Percentiles rank a stretch among this genome's conserved stretches.
phyloP scores from a whole-genome alignment of 2,329 filamentous ascomycete genomes.

The Chaetothyriales sp. region DNA sequence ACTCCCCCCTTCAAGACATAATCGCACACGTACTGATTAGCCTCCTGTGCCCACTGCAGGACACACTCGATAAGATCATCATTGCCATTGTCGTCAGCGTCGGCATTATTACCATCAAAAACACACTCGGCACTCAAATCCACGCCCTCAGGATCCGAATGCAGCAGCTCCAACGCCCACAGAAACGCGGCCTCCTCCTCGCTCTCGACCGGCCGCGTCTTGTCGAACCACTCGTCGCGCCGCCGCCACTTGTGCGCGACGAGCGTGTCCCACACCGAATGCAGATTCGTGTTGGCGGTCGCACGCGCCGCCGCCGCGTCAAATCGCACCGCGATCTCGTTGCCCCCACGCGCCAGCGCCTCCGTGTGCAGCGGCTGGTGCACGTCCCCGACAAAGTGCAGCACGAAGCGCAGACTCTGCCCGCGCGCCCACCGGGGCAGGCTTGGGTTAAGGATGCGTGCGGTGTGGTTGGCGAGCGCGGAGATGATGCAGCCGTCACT shows the following conservation, averaged over 20 bases:
- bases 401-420: constrained; percentile 34
- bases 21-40: constrained; percentile 47
- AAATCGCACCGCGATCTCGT: constrained; percentile 51
- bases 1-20: constrained; percentile 50
- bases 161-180: constrained; percentile 44
- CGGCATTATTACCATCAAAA: not conserved
- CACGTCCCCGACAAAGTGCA: constrained; percentile 53
- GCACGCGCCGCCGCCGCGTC: constrained; percentile 37
- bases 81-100: not conserved
- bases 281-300: constrained; percentile 39
- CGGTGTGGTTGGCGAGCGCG: constrained; percentile 38
- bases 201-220: constrained; percentile 2
- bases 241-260: constrained; percentile 13
- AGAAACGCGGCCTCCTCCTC: constrained; percentile 7
- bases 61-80: constrained; percentile 19
- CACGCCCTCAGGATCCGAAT: not conserved
- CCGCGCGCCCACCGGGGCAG: constrained; percentile 17
- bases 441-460: constrained; percentile 26
- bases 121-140: constrained; percentile 8
- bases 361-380: constrained; percentile 54
- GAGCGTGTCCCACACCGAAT: constrained; percentile 55
- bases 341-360: constrained; percentile 49
- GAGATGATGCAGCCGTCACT: constrained; percentile 31
- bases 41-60: constrained; percentile 43
- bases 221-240: constrained; percentile 28